These are phyloP conservation scores for Mrakia gelida DNA, from an alignment of 768 basidiomycete species.

Conservation along the genomic window DNA sequence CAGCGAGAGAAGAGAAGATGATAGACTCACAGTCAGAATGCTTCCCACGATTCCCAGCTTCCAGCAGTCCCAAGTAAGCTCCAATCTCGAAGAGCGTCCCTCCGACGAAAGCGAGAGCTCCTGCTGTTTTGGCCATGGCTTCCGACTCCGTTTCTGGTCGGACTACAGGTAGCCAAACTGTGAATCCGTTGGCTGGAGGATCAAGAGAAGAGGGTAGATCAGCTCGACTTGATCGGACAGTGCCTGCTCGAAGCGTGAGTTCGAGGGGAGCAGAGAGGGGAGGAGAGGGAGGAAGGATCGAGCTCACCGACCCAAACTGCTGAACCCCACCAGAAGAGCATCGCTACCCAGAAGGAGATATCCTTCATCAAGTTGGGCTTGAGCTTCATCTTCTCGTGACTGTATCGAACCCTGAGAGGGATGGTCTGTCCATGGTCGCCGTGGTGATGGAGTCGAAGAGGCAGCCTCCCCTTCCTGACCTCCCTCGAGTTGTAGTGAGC, in stretches of 20 bases:
- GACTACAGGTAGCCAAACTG: constrained; percentile 18
- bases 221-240: neutral
- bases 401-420: constrained; percentile 9
- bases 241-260: neutral
- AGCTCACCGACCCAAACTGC: constrained; percentile 24
- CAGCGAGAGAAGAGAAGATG: neutral
- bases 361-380: constrained; percentile 13
- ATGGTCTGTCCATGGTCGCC: neutral
- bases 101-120: constrained; percentile 56
- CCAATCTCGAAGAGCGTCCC: constrained; percentile 61
- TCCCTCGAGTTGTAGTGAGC: constrained; percentile 14
- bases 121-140: constrained; percentile 39
- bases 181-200: constrained; percentile 12
- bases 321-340: constrained; percentile 21
- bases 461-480: constrained; percentile 15
- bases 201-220: neutral
- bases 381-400: neutral
- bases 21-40: neutral
- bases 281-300: neutral
- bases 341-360: constrained; percentile 26
- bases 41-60: constrained; percentile 46
- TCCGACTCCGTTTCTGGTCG: constrained; percentile 15
- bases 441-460: constrained; percentile 13
- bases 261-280: neutral
- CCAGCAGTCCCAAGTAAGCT: constrained; percentile 54